Percentiles rank a stretch among this genome's conserved stretches.
phyloP scores from a whole-genome alignment of 2,329 filamentous ascomycete species.

The Fusarium longipes region DNA sequence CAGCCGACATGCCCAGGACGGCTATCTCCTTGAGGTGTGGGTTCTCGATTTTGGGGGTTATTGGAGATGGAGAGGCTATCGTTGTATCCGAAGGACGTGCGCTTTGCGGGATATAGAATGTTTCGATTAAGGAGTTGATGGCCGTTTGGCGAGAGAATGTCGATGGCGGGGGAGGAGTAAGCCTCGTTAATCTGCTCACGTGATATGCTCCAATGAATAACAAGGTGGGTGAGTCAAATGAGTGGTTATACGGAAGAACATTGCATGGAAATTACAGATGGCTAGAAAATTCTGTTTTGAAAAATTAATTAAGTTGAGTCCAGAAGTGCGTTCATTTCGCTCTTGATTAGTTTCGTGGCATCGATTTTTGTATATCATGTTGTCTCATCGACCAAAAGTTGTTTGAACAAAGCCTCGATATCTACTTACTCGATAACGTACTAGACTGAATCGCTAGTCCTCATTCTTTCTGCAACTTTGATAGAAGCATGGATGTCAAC shows the following conservation, averaged over 20 bases:
- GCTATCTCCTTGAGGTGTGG: conserved; percentile 48
- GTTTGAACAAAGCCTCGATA: conserved; percentile 23
- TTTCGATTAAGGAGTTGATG: conserved; percentile 52
- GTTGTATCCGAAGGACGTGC: conserved; percentile 54
- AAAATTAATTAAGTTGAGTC: not conserved
- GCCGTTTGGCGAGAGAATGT: conserved; percentile 44
- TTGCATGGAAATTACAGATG: not conserved
- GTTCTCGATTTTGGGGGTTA: conserved; percentile 46
- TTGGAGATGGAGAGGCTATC: conserved; percentile 50
- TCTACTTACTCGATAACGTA: conserved; percentile 34
- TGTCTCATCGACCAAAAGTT: not conserved
- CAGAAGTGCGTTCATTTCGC: not conserved
- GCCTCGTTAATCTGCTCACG: conserved; percentile 25
- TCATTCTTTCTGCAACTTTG: conserved; percentile 23
- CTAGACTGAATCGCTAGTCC: conserved; percentile 32
- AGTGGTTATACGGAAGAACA: conserved; percentile 8
- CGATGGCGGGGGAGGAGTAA: conserved; percentile 47
- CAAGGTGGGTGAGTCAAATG: conserved; percentile 5
- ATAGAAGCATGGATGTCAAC: conserved; percentile 35
- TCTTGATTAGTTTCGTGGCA: not conserved
- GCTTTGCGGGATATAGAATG: conserved; percentile 47
- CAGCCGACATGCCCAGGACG: conserved; percentile 51
- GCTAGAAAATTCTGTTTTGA: not conserved
- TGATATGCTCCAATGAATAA: conserved; percentile 28
- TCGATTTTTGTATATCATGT: not conserved